Conservation (phyloP, 306 rosid genomes). For the Astragalus membranaceus region DNA sequence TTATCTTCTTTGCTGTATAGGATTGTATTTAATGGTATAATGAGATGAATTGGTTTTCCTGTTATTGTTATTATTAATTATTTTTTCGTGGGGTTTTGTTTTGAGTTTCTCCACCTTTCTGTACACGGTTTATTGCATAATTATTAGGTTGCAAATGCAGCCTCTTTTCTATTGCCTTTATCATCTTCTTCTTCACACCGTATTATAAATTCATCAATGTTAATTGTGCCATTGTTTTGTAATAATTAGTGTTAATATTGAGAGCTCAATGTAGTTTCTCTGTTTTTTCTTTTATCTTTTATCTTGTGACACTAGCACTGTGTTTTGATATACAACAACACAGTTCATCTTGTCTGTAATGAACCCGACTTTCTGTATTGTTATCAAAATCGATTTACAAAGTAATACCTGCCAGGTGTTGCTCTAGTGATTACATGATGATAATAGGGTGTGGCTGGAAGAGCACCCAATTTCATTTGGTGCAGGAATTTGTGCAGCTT, state of each 20-base stretch:
- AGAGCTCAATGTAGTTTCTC: slow-evolving; percentile 21
- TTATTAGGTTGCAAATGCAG: slow-evolving; percentile 51
- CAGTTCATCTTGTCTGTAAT: neutral
- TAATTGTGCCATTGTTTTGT: slow-evolving; percentile 28
- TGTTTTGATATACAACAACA: neutral
- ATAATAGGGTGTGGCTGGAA: neutral
- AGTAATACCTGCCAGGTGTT: neutral
- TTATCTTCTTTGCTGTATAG: slow-evolving; percentile 61
- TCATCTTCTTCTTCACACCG: slow-evolving; percentile 7
- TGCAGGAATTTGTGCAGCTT: slow-evolving; percentile 61
- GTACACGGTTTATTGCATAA: slow-evolving; percentile 51
- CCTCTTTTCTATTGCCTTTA: slow-evolving; percentile 15
- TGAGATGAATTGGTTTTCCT: slow-evolving; percentile 27
- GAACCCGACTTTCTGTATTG: neutral
- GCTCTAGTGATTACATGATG: slow-evolving; percentile 8
- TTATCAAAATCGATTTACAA: neutral
- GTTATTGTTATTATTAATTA: slow-evolving; percentile 23
- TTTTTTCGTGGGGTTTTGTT: slow-evolving; percentile 42
- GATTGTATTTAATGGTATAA: slow-evolving; percentile 66
- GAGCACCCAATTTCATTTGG: neutral
- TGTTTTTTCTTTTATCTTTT: neutral
- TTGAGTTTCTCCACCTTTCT: slow-evolving; percentile 30
- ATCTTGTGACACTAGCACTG: slow-evolving; percentile 2
- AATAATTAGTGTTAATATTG: slow-evolving; percentile 29
- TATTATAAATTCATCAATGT: slow-evolving; percentile 24